Evolutionary conservation across 1,139 yeast genomes (phyloP), one percentile per base, ranked within the genome.

Genomic region (Pichia sp.): DNA sequence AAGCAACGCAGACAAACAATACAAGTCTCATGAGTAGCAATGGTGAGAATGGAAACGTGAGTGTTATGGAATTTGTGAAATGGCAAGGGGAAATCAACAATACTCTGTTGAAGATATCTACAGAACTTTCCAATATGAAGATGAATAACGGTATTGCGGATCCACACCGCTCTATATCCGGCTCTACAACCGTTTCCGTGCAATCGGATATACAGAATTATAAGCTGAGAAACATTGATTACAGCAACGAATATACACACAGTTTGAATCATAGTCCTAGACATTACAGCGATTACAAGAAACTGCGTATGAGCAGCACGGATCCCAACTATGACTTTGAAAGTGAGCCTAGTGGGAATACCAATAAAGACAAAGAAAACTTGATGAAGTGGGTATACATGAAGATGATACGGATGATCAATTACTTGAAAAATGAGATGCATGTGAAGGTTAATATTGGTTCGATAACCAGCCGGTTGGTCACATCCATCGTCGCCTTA

Each of bases 71-170:
- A 17, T 58, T 63, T 34, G 46, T 58, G n/a, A 58, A 56, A 44
- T 65, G 68, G 68, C 67, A 63, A 45, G 57, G 52, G 41, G 67
- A 64, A 30, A 61, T 65, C 20, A 65, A 62, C 37, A 44, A 55
- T n/a, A 56, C 66, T 1, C 44, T 65, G 32, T 52, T 53, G 38
- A 55, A 61, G 43, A 55, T 65, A 15, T 55, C 57, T 8, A 50
- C 55, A 34, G 67, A 65, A 43, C 50, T 65, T 19, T 53, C 60
- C 1, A 56, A 49, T 40, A 34, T 62, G 33, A 54, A 55, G 33
- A 7, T 18, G 19, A 41, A 44, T 31, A 17, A 35, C 4, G 8
- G 24, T 8, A 37, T 17, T n/a, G 41, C 47, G 39, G 50, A 32
- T 33, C 52, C 40, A 20, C 48, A 28, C 54, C 48, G 51, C 15